Base-by-base conservation (phyloP, 78 protist genomes). In the Speleostelium caveatum region DNA sequence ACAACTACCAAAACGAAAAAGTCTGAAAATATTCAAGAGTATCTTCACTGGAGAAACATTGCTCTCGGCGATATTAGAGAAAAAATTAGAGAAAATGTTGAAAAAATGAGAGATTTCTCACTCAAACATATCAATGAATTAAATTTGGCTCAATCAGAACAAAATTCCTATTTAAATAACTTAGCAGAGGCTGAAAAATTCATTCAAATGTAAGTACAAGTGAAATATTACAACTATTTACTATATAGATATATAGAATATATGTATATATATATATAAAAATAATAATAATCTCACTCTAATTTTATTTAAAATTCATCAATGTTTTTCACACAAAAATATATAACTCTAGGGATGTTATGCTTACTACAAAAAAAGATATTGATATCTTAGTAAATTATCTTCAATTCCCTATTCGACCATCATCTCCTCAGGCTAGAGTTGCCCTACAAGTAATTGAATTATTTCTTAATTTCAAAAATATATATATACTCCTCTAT, bases 391-490 rank as follows among this genome's bases (percentile, higher is more conserved):
- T 83, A 32, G 67, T 30, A 45, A 24, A 56, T 16, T 83, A 38
- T 30, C 58, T 83, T 10, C 24, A 72, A 8, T 49, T 83, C 17
- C 91, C 91, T 49, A 55, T 60, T 24, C 63, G 69, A 28, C 53
- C 69, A 21, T 26, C 32, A 41, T 41, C 74, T n/a, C n/a, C 77
- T 22, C 91, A 83, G 41, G 75, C 68, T 14, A 67, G 79, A 60
- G 91, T 83, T 30, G 91, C 91, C 60, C 67, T 83, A 22, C 91
- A 83, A 32, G 86, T 62, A 56, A 24, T n/a, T n/a, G n/a, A n/a
- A n/a, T 38, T 75, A 33, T 16, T 38, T 5, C 3, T 24, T 39
- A 16, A 26, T 39, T 14, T 30, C 41, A 16, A 51, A 69, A 16
- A 14, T 28, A n/a, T 21, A 39, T 36, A 59, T 35, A 35, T 58